Evolutionary conservation across 805 yeast genomes (phyloP).

Genomic region (Cyberlindnera galapagoensis): DNA sequence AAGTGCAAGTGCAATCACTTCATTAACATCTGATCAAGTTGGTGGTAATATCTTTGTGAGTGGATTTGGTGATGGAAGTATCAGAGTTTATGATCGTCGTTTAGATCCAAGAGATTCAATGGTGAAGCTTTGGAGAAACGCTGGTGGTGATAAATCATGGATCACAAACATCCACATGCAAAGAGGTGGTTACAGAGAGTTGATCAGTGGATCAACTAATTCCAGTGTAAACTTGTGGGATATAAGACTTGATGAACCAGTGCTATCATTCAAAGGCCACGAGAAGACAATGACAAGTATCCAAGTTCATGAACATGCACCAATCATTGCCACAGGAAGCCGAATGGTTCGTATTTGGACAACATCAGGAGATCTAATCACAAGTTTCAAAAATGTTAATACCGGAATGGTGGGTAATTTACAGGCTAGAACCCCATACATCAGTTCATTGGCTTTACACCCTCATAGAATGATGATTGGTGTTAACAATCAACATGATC

Average conservation of each 20-base stretch:
- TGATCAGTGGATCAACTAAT: constrained; percentile 75
- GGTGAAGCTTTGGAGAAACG: constrained; percentile 75
- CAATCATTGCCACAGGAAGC: constrained; percentile 84
- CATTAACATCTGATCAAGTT: constrained; percentile 90
- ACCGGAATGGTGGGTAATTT: constrained; percentile 24
- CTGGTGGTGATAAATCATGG: constrained; percentile 39
- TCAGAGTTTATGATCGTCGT: constrained; percentile 88
- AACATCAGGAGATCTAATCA: constrained; percentile 69
- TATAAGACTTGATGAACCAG: constrained; percentile 67
- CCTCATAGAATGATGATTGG: constrained; percentile 96
- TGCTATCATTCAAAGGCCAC: constrained; percentile 55
- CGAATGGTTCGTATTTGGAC: constrained; percentile 77
- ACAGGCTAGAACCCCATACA: constrained; percentile 32
- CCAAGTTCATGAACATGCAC: constrained; percentile 94
- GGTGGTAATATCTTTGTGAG: constrained; percentile 87
- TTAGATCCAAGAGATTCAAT: constrained; percentile 78
- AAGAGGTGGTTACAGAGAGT: constrained; percentile 90
- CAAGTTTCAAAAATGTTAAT: constrained; percentile 46
- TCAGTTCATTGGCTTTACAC: constrained; percentile 70
- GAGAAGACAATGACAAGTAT: constrained; percentile 49
- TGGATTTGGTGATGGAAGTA: constrained; percentile 86
- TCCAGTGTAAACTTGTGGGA: constrained; percentile 91
- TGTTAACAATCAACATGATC: constrained; percentile 72
- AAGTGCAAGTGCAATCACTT: constrained; percentile 80
- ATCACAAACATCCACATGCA: constrained; percentile 87